Conservation (phyloP, 2,329 filamentous ascomycete species). For the Colletotrichum graminicola region DNA sequence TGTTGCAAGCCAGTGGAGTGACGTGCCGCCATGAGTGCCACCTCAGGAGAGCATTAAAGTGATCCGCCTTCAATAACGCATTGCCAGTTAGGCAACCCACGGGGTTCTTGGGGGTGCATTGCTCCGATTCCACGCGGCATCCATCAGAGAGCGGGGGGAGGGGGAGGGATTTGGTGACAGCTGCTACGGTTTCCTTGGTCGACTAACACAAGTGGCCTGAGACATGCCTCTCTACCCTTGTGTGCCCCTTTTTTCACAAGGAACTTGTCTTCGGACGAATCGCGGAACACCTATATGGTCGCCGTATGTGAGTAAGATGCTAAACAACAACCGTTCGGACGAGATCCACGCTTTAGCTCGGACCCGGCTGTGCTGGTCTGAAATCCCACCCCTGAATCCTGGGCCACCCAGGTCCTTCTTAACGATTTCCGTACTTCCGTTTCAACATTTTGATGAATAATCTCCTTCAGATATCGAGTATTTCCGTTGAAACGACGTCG, state of each 20-base stretch:
- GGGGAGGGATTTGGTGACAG: constrained; percentile 24
- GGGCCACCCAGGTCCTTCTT: constrained; percentile 9
- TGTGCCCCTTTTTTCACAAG: constrained; percentile 9
- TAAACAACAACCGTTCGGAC: constrained; percentile 41
- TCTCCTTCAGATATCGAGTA: background rate
- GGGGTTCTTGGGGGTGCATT: constrained; percentile 24
- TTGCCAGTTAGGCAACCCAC: constrained; percentile 1
- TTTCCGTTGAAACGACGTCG: background rate
- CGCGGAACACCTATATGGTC: constrained; percentile 33
- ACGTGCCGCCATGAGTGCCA: constrained; percentile 29
- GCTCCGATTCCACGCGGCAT: constrained; percentile 26
- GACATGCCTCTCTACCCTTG: constrained; percentile 33
- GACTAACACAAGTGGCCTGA: constrained; percentile 35
- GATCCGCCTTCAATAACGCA: constrained; percentile 30
- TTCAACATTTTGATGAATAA: constrained; percentile 13
- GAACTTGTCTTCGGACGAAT: constrained; percentile 37
- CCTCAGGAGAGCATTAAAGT: constrained; percentile 35
- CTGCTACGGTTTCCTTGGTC: constrained; percentile 28
- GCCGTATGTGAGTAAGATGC: constrained; percentile 34
- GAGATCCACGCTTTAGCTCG: constrained; percentile 37
- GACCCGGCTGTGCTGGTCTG: constrained; percentile 39
- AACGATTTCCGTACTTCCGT: constrained; percentile 19
- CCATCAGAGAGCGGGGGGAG: background rate
- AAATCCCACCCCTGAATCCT: constrained; percentile 23
- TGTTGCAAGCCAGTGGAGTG: constrained; percentile 1